Base-by-base conservation (phyloP, 2,329 filamentous ascomycete species). In the Ascochyta fabae region DNA sequence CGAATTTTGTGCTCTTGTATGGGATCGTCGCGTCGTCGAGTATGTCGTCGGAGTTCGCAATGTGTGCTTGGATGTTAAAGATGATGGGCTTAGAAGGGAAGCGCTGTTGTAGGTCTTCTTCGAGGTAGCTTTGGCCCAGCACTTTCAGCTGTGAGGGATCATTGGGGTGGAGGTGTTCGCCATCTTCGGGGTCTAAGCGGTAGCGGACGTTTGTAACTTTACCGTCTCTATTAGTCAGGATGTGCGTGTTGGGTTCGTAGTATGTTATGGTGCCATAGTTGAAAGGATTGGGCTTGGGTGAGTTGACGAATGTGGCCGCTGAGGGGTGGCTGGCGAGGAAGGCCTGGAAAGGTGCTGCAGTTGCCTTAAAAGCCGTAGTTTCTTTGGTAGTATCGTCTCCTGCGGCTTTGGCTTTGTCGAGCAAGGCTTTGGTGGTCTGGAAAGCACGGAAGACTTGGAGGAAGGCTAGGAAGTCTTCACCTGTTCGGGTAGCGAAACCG, bases 231-330 rank as follows among this genome's bases (percentile, higher is more conserved):
- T 57, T 57, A 13, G 48, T 53, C n/a, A 57, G 26, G 16, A 57
- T 35, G 22, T 57, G 54, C 6, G 54, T 57, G 31, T 57, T 57
- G n/a, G 54, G 54, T 40, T 57, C 48, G n/a, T 49, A 53, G 41
- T 57, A 57, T 8, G 54, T 53, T 19, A 57, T 53, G n/a, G 49
- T 52, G 45, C 54, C 87, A 75, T 97, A 97, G 71, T 91, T 92
- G 34, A 92, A 95, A 3, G 92, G 96, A 76, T 79, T 98, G 31
- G 94, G 94, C 1, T 98, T 98, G 74, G 94, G 94, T 36, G 94
- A 92, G 50, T 86, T 91, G 15, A 86, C 85, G 48, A 93, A 92
- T 1, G 89, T 16, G 93, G 78, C 0, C 96, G 97, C 74, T 92
- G 94, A 10, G 83, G 93, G 6, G 96, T 98, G 76, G 92, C 91